A percentile compares a stretch with the other conserved stretches of the same genome.
Conservation (phyloP, 2,329 filamentous ascomycete species). For the Didymella pomorum region DNA sequence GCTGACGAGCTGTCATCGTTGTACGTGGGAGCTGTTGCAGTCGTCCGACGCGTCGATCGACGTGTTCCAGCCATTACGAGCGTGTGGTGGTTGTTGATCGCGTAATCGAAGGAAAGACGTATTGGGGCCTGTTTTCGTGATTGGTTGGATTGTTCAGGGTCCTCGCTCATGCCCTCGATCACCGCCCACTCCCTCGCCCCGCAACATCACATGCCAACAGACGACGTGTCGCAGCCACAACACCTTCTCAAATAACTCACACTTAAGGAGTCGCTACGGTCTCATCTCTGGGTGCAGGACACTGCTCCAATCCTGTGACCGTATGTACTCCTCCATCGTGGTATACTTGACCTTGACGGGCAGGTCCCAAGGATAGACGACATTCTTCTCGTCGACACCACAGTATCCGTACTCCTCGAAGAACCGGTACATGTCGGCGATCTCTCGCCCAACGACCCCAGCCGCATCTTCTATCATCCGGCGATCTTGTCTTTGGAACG, state of each 20-base stretch:
- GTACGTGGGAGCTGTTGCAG: conserved; percentile 29
- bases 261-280: not conserved
- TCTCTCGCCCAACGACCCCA: conserved; percentile 35
- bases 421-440: conserved; percentile 46
- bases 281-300: not conserved
- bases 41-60: conserved; percentile 40
- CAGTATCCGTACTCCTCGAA: conserved; percentile 51
- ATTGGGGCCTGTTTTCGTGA: conserved; percentile 1
- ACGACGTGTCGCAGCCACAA: too few species aligned
- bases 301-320: conserved; percentile 33
- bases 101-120: not conserved
- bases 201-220: not conserved
- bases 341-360: conserved; percentile 30
- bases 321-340: conserved; percentile 39
- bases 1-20: conserved; percentile 29
- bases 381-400: conserved; percentile 40
- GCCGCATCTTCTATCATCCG: conserved; percentile 33
- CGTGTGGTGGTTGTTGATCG: not conserved
- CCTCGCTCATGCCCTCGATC: not conserved
- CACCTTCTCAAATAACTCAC: not conserved
- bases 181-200: not conserved
- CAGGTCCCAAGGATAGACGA: conserved; percentile 42
- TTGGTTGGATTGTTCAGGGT: conserved; percentile 5
- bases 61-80: conserved; percentile 40
- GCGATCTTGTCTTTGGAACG: conserved; percentile 25